Conservation (phyloP, 1,284 basidiomycete species). For the Rhodotorula sp. region DNA sequence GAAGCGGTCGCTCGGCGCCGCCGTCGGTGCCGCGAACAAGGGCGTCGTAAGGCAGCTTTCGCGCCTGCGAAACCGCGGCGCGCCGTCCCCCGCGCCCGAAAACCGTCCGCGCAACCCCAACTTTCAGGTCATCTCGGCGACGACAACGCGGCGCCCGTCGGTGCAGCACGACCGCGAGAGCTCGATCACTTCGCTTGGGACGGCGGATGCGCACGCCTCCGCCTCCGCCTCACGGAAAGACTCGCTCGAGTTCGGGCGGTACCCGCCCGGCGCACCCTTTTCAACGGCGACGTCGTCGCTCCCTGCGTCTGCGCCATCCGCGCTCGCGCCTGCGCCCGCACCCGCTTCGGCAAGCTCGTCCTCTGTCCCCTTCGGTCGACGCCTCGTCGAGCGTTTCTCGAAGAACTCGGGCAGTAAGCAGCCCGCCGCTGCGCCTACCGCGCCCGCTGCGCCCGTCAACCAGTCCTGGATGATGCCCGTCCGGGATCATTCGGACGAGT, state of each 20-base stretch:
- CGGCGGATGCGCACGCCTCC: constrained; percentile 17
- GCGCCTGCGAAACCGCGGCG: constrained; percentile 12
- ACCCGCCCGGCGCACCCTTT: not conserved
- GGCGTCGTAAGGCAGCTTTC: constrained; percentile 11
- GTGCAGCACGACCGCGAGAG: not conserved
- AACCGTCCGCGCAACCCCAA: not conserved
- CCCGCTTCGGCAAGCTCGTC: not conserved
- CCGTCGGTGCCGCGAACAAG: not conserved
- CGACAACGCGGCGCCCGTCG: constrained; percentile 20
- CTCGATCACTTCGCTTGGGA: constrained; percentile 15
- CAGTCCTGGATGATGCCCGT: constrained; percentile 19
- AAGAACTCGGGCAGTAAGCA: not conserved
- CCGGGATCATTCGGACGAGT: constrained; percentile 13
- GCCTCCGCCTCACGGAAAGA: not conserved
- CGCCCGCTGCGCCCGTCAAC: not conserved
- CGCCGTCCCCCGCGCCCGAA: not conserved
- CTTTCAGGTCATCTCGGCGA: constrained; percentile 38
- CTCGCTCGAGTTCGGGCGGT: constrained; percentile 5
- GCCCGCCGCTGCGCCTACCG: not conserved
- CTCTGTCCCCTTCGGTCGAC: constrained; percentile 17
- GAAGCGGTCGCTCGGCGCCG: not conserved
- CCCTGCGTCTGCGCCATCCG: not conserved
- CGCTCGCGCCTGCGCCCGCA: not conserved
- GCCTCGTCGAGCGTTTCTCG: constrained; percentile 23
- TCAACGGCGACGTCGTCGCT: not conserved